A percentile compares a stretch with the other conserved stretches of the same genome.
Evolutionary conservation across 2,329 filamentous ascomycete species (phyloP).

Genomic region (Neopestalotiopsis clavispora): DNA sequence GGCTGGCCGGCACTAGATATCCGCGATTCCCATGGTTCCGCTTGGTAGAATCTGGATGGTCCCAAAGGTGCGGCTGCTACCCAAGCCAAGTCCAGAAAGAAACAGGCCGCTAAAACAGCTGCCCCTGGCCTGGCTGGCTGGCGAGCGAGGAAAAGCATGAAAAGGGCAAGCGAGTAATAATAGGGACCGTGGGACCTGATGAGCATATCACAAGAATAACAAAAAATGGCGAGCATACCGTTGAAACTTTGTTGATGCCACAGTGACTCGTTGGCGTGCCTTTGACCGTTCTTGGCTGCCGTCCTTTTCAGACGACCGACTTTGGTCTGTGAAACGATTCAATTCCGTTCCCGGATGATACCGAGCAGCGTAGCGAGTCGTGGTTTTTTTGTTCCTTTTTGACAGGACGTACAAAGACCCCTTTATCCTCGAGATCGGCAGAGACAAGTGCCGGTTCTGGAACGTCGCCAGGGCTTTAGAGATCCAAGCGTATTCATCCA

Average conservation of each 20-base stretch:
- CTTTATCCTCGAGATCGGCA: constrained; percentile 8
- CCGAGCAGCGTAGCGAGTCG: background rate
- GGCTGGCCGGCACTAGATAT: background rate
- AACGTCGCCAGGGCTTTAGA: background rate
- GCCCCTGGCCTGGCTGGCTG: background rate
- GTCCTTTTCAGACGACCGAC: background rate
- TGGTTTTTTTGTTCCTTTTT: background rate
- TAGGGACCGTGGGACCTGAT: background rate
- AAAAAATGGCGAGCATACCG: background rate
- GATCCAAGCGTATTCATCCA: background rate
- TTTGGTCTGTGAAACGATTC: constrained; percentile 7
- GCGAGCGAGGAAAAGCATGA: background rate
- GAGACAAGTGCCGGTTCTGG: constrained; percentile 12
- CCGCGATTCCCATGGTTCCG: background rate
- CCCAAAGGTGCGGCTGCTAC: background rate
- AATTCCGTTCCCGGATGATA: constrained; percentile 9
- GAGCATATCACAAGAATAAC: background rate
- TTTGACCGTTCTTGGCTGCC: background rate
- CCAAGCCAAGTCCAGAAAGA: background rate
- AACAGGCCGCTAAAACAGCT: background rate
- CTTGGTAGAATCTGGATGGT: constrained; percentile 3
- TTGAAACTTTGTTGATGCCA: background rate
- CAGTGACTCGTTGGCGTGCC: background rate
- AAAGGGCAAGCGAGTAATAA: background rate
- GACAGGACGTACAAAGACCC: background rate